Percentiles rank a stretch among this genome's conserved stretches.
phyloP scores from a whole-genome alignment of 345 rosid genomes.

The Moricandia moricandioides region DNA sequence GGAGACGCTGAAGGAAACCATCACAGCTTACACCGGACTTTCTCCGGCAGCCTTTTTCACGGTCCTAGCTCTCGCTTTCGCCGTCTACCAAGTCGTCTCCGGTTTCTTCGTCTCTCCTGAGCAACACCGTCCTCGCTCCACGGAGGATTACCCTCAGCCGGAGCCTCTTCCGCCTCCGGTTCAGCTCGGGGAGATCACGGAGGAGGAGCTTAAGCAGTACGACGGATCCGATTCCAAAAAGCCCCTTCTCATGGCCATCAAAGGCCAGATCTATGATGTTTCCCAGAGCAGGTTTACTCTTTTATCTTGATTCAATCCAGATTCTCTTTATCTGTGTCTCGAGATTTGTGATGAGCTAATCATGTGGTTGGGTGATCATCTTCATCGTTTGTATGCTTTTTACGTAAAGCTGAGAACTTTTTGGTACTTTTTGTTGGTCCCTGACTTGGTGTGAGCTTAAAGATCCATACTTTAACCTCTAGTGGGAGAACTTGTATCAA shows the following conservation, averaged over 20 bases:
- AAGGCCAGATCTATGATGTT: constrained; percentile 99
- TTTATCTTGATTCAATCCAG: not conserved
- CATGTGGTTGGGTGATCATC: not conserved
- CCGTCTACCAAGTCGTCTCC: constrained; percentile 67
- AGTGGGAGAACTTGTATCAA: too few species aligned
- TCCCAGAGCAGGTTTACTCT: constrained; percentile 80
- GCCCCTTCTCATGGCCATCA: constrained; percentile 97
- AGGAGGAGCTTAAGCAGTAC: constrained; percentile 74
- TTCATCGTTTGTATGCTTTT: not conserved
- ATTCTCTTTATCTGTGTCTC: not conserved
- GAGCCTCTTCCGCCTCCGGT: constrained; percentile 92
- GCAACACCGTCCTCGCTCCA: constrained; percentile 40
- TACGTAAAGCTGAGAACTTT: not conserved
- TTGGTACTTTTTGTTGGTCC: not conserved
- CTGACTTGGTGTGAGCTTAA: not conserved
- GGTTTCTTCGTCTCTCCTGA: constrained; percentile 58
- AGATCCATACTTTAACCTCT: too few species aligned
- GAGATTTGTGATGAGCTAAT: constrained; percentile 2
- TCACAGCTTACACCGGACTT: constrained; percentile 80
- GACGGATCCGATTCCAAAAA: constrained; percentile 78
- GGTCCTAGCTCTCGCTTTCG: constrained; percentile 60
- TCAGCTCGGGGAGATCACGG: constrained; percentile 91
- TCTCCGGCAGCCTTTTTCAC: constrained; percentile 87
- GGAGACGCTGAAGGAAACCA: constrained; percentile 84
- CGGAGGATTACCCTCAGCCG: constrained; percentile 48